phyloP scores from a whole-genome alignment of 1,284 basidiomycete species.

The Naganishia sp. region DNA sequence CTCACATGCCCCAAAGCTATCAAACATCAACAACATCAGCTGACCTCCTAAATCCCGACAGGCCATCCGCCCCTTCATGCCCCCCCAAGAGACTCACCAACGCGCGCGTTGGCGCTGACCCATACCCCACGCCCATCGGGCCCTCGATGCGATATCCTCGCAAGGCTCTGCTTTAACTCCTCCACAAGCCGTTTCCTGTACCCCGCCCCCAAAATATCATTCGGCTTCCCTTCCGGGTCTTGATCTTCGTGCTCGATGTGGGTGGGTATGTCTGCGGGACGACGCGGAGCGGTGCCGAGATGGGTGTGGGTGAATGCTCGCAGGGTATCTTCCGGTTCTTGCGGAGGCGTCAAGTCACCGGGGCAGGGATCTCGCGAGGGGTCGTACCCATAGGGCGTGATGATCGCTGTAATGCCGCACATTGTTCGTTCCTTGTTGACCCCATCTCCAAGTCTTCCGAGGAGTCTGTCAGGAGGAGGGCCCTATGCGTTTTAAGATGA shows the following conservation, averaged over 20 bases:
- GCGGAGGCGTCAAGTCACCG: neutral
- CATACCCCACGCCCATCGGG: conserved; percentile 40
- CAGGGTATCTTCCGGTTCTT: conserved; percentile 4
- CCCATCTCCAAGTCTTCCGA: neutral
- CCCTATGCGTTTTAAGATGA: conserved; percentile 7
- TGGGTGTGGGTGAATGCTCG: neutral
- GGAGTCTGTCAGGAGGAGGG: neutral
- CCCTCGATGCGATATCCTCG: conserved; percentile 37
- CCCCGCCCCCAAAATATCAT: neutral
- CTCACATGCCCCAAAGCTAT: neutral
- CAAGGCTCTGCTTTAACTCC: conserved; percentile 31
- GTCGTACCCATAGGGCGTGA: conserved; percentile 16
- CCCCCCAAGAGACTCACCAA: conserved; percentile 32
- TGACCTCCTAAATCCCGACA: neutral
- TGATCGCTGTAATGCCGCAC: conserved; percentile 29
- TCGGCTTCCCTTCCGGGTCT: neutral
- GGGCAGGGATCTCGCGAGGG: neutral
- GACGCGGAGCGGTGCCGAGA: too few species aligned
- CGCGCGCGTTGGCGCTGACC: conserved; percentile 30
- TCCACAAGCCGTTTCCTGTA: conserved; percentile 13
- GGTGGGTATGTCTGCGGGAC: neutral
- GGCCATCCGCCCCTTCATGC: neutral
- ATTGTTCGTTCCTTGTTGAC: neutral
- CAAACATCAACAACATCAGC: neutral
- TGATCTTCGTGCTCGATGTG: conserved; percentile 6